A percentile compares a stretch with the other conserved stretches of the same genome.
Conservation (phyloP, 2,329 filamentous ascomycete genomes). For the Fusarium neocosmosporiellum region DNA sequence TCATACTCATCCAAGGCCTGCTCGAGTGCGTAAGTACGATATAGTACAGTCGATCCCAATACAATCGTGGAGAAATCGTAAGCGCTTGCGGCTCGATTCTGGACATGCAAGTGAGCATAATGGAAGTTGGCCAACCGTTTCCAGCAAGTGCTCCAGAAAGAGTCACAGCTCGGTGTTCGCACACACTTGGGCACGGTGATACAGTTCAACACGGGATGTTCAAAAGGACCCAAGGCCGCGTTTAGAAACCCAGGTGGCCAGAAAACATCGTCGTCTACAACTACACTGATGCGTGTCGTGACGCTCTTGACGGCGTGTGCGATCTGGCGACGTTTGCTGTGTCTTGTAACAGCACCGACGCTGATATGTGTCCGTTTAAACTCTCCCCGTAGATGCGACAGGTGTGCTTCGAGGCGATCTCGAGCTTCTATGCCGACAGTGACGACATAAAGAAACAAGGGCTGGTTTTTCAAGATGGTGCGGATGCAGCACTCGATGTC, state of each 20-base stretch:
- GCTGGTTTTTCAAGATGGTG: constrained; percentile 17
- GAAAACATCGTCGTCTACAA: constrained; percentile 25
- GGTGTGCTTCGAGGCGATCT: not conserved
- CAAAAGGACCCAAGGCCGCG: constrained; percentile 19
- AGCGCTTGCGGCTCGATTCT: constrained; percentile 3
- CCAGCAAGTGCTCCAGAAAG: not conserved
- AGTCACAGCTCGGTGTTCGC: not conserved
- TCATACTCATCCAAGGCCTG: constrained; percentile 11
- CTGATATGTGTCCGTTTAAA: constrained; percentile 22
- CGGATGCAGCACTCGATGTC: not conserved
- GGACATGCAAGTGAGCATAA: constrained; percentile 5
- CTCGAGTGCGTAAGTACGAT: constrained; percentile 4
- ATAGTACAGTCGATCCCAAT: constrained; percentile 11
- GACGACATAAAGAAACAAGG: constrained; percentile 12
- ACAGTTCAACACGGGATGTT: not conserved
- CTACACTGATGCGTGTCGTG: constrained; percentile 2
- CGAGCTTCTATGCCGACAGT: not conserved
- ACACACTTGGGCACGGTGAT: constrained; percentile 23
- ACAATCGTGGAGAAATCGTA: constrained; percentile 20
- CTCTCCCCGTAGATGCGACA: not conserved
- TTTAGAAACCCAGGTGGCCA: constrained; percentile 25
- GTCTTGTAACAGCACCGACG: constrained; percentile 25
- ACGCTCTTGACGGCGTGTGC: constrained; percentile 14
- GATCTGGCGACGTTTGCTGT: constrained; percentile 32
- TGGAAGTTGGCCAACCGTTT: constrained; percentile 15